These are phyloP conservation scores for Talaromyces funiculosus DNA, from an alignment of 2,329 filamentous ascomycete species.

Conservation along the genomic window DNA sequence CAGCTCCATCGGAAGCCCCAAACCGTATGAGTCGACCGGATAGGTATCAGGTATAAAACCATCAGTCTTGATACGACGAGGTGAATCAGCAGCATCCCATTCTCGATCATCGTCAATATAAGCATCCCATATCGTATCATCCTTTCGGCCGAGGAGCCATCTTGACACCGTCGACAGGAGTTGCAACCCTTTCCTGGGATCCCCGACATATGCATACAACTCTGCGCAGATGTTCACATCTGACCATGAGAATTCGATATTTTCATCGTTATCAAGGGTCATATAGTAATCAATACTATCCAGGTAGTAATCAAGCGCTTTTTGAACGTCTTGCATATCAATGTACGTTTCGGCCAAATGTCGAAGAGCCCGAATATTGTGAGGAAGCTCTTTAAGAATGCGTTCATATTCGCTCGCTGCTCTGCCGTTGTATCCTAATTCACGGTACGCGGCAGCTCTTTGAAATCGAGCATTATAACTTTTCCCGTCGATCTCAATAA, in stretches of 20 bases:
- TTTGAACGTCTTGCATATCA: conserved; percentile 44
- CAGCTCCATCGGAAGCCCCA: conserved; percentile 71
- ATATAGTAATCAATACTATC: conserved; percentile 47
- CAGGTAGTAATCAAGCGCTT: conserved; percentile 48
- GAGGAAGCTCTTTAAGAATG: conserved; percentile 49
- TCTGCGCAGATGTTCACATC: conserved; percentile 83
- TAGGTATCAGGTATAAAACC: conserved; percentile 56
- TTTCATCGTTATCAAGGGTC: conserved; percentile 39
- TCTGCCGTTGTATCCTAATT: conserved; percentile 42
- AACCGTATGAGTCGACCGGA: conserved; percentile 59
- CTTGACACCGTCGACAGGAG: conserved; percentile 68
- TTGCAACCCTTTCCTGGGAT: conserved; percentile 60
- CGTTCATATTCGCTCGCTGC: conserved; percentile 50
- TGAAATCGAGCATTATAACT: conserved; percentile 51
- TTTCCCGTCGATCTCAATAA: conserved; percentile 48
- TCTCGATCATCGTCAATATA: conserved; percentile 70
- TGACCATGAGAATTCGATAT: conserved; percentile 60
- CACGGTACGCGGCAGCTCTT: conserved; percentile 52
- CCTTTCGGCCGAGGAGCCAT: conserved; percentile 72
- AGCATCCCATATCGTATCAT: conserved; percentile 72
- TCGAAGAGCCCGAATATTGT: conserved; percentile 51
- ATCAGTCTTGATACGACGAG: conserved; percentile 57
- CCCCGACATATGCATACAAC: conserved; percentile 61
- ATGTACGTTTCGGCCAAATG: conserved; percentile 55
- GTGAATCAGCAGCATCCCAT: conserved; percentile 71